Conservation (phyloP, 805 yeast species). For the Lachancea lanzarotensis region DNA sequence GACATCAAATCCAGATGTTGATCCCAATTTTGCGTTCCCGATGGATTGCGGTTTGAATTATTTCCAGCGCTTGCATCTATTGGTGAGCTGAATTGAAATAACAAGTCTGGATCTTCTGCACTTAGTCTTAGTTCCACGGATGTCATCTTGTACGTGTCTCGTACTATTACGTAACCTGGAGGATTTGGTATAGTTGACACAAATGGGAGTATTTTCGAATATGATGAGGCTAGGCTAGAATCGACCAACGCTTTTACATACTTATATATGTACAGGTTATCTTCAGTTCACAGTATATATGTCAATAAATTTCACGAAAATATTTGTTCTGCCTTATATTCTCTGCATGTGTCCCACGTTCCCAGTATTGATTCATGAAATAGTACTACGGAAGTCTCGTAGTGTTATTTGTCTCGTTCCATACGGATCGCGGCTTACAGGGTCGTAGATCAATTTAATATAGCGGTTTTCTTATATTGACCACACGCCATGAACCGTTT, state of each 20-base stretch:
- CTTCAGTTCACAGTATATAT: too few species aligned
- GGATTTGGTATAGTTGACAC: too few species aligned
- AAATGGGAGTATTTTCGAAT: too few species aligned
- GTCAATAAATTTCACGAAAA: not conserved
- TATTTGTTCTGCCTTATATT: not conserved
- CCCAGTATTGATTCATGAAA: too few species aligned
- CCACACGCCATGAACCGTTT: not conserved
- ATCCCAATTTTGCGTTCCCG: not conserved
- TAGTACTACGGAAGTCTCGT: too few species aligned
- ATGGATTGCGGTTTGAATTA: not conserved
- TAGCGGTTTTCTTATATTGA: too few species aligned
- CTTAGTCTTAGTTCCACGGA: not conserved
- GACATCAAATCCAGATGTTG: too few species aligned
- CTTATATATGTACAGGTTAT: not conserved
- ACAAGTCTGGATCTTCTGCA: slow-evolving; percentile 9
- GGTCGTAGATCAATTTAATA: too few species aligned
- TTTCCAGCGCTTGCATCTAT: slow-evolving; percentile 1
- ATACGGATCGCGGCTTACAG: too few species aligned
- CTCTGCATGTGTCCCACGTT: not conserved
- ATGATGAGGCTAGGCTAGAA: too few species aligned
- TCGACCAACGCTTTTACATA: too few species aligned
- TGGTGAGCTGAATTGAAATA: slow-evolving; percentile 17
- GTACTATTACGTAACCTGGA: not conserved
- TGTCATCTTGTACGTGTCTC: not conserved
- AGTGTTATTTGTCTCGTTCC: too few species aligned